Evolutionary conservation across 192 early-diverging fungal species (phyloP).

Genomic region (Coemansia aciculifera): DNA sequence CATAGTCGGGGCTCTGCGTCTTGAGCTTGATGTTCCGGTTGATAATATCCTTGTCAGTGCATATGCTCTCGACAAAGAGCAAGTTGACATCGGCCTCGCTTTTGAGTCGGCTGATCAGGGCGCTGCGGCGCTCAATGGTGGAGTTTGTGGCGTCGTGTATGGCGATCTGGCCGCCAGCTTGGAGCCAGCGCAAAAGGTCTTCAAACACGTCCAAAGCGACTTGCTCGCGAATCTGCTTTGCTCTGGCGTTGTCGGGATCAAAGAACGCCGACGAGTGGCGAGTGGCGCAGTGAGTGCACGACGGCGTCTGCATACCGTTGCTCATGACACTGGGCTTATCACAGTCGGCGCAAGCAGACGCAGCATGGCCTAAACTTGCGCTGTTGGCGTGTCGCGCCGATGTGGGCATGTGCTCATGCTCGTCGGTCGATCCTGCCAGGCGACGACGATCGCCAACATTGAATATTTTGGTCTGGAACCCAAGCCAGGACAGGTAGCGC

Average conservation of each 20-base stretch:
- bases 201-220: conserved; percentile 90
- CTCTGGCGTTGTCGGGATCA: conserved; percentile 83
- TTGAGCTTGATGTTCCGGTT: conserved; percentile 88
- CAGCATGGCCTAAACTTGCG: background rate
- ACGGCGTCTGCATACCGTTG: conserved; percentile 1
- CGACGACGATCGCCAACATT: conserved; percentile 96
- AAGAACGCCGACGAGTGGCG: conserved; percentile 89
- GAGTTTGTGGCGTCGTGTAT: conserved; percentile 97
- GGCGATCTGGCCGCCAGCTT: conserved; percentile 83
- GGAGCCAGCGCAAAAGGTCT: conserved; percentile 88
- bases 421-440: conserved; percentile 55
- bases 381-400: background rate
- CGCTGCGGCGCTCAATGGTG: conserved; percentile 72
- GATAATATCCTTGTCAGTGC: conserved; percentile 66
- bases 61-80: conserved; percentile 83
- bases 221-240: conserved; percentile 76
- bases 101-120: conserved; percentile 62
- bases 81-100: conserved; percentile 66
- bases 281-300: conserved; percentile 36
- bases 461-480: conserved; percentile 79
- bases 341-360: conserved; percentile 39
- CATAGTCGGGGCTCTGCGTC: conserved; percentile 92
- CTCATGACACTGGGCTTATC: conserved; percentile 22
- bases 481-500: conserved; percentile 82
- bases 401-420: conserved; percentile 13